These are phyloP conservation scores for Medicago lupulina DNA, from an alignment of 306 rosid species.

Conservation along the genomic window DNA sequence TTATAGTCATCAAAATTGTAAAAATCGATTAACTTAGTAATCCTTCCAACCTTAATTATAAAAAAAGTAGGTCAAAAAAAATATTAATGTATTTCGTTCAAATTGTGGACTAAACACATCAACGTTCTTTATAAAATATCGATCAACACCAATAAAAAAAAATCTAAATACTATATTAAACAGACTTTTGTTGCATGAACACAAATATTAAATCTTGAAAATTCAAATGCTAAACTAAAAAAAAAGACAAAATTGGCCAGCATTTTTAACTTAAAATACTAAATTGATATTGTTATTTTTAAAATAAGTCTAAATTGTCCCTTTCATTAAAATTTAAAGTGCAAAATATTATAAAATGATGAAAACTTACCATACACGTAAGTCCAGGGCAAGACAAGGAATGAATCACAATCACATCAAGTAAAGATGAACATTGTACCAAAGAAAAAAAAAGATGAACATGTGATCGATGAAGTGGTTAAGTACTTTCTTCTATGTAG, in stretches of 20 bases:
- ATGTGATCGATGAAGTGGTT: conserved; percentile 24
- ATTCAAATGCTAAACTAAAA: not conserved
- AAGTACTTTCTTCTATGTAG: conserved; percentile 25
- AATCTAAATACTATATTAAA: too few species aligned
- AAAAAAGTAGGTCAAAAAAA: too few species aligned
- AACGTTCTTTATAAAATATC: too few species aligned
- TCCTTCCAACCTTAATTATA: too few species aligned
- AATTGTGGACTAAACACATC: too few species aligned
- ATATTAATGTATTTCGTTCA: too few species aligned
- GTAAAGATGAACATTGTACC: conserved; percentile 23
- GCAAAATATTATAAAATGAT: not conserved
- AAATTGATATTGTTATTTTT: not conserved
- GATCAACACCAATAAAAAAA: too few species aligned
- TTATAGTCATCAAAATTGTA: too few species aligned
- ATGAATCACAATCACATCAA: conserved; percentile 31
- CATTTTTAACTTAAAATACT: not conserved
- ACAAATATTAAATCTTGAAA: not conserved
- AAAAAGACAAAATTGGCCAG: not conserved
- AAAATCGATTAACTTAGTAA: too few species aligned
- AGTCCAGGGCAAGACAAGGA: conserved; percentile 15
- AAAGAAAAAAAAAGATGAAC: conserved; percentile 22
- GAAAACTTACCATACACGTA: conserved; percentile 33
- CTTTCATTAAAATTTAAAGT: not conserved
- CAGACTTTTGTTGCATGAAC: too few species aligned
- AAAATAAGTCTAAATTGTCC: not conserved